Percentiles rank a stretch among this genome's conserved stretches.
Conservation (phyloP, 176 grass and related monocot species). For the Poa pratensis region DNA sequence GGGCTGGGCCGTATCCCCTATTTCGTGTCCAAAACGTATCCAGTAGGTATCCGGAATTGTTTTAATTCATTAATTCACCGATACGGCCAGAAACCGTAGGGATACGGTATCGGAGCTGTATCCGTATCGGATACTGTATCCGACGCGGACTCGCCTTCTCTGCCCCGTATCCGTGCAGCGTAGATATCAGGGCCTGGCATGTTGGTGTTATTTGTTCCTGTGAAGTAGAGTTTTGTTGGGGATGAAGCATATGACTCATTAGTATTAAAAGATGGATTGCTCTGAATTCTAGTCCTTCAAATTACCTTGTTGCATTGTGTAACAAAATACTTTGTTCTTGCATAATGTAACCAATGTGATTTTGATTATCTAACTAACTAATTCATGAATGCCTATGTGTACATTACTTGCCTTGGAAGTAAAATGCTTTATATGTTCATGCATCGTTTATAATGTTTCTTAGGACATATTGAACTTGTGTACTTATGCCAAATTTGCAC, state of each 20-base stretch:
- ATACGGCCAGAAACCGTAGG: too few relatives aligned
- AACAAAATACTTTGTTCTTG: constrained; percentile 13
- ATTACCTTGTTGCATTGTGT: constrained; percentile 4
- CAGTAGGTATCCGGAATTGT: too few relatives aligned
- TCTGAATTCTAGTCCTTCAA: constrained; percentile 20
- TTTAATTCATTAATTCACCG: too few relatives aligned
- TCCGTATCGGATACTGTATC: too few relatives aligned
- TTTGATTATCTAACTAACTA: background rate
- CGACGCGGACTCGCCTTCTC: too few relatives aligned
- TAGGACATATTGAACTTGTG: background rate
- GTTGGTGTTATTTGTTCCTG: constrained; percentile 6
- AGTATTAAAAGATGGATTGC: background rate
- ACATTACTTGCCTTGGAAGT: background rate
- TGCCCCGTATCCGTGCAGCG: too few relatives aligned
- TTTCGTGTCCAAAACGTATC: too few relatives aligned
- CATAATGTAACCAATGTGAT: constrained; percentile 1
- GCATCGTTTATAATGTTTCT: constrained; percentile 30
- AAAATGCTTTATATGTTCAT: constrained; percentile 14
- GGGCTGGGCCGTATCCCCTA: too few relatives aligned
- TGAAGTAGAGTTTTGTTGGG: constrained; percentile 32
- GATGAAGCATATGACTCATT: background rate
- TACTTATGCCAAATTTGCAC: constrained; percentile 23
- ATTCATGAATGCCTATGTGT: background rate
- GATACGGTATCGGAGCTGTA: too few relatives aligned
- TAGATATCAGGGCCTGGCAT: background rate